phyloP scores from a whole-genome alignment of 495 filamentous ascomycete species.

The Penicillium robsamsonii region DNA sequence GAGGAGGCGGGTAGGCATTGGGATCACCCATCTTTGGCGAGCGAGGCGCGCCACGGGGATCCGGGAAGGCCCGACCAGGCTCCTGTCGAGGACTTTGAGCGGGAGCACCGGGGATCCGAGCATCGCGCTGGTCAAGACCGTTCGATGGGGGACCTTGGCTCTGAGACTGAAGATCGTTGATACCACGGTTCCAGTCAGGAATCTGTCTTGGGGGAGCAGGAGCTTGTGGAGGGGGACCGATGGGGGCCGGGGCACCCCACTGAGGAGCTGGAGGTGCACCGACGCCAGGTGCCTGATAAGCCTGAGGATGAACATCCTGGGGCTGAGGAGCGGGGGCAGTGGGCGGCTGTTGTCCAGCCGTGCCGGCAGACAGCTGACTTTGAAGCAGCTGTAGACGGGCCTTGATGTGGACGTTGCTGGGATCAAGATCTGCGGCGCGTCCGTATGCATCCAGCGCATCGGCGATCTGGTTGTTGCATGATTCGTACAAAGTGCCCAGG shows the following conservation, averaged over 20 bases:
- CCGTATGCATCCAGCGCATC: constrained; percentile 96
- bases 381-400: constrained; percentile 83
- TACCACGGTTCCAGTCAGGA: constrained; percentile 71
- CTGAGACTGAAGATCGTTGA: constrained; percentile 70
- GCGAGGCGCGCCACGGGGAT: constrained; percentile 63
- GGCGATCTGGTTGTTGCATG: constrained; percentile 96
- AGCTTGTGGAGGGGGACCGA: constrained; percentile 59
- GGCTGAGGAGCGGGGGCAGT: constrained; percentile 70
- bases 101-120: constrained; percentile 61
- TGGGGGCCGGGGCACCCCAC: constrained; percentile 71
- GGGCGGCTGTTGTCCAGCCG: constrained; percentile 57
- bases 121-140: constrained; percentile 76
- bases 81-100: constrained; percentile 71
- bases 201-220: constrained; percentile 59
- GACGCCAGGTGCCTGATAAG: constrained; percentile 72
- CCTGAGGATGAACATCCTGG: constrained; percentile 83
- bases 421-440: constrained; percentile 90
- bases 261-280: constrained; percentile 77
- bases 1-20: constrained; percentile 59
- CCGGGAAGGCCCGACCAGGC: constrained; percentile 68
- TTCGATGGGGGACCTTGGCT: constrained; percentile 65
- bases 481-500: constrained; percentile 95
- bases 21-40: constrained; percentile 64
- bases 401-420: constrained; percentile 92
- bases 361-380: constrained; percentile 70